Evolutionary conservation across 441 rosid genomes (phyloP), one percentile per base, ranked within the genome.

Genomic region (Populus hybrid): DNA sequence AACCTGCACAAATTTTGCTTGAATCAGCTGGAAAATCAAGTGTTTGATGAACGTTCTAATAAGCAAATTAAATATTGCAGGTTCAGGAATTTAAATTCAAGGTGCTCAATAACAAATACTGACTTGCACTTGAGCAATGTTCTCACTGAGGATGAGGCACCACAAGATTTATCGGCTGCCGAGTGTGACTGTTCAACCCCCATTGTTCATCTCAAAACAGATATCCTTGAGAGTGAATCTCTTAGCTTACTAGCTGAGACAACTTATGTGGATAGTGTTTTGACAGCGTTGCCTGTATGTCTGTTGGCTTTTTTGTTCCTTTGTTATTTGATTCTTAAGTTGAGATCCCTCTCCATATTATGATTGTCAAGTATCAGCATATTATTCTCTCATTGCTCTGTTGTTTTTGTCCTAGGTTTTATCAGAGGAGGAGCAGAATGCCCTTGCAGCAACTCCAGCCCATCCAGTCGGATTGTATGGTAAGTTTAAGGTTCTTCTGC

Each of bases 391-490:
- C 64, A 14, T 24, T 16, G 36, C 73, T 72, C 16, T 26, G 38
- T 75, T 74, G 36, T 64, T 77, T 68, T 64, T 67, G 75, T 63
- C 45, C 71, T 76, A 95, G 99, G 98, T 92, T 73, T 86, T 95
- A 81, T 85, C 97, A 11, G 90, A 88, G 89, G 93, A 91, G 78
- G 95, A 95, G 89, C 99, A 95, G 82, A 90, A 84, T 77, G 90
- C 83, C 56, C 96, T 93, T 65, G 99, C 99, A 61, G 96, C 97
- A 65, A 93, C 94, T 10, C 97, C 99, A 7, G 97, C 99, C 56
- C 99, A 93, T 84, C 92, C 96, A 4, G 94, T 86, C 74, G 98
- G 93, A 76, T 80, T 95, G 79, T 89, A 89, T 84, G 94, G 99
- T 95, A 84, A 53, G 21, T 53, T 53, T 53, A 53, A 76, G 88